These are phyloP conservation scores for Panaeolus cyanescens DNA, from an alignment of 768 basidiomycete genomes.

Conservation along the genomic window DNA sequence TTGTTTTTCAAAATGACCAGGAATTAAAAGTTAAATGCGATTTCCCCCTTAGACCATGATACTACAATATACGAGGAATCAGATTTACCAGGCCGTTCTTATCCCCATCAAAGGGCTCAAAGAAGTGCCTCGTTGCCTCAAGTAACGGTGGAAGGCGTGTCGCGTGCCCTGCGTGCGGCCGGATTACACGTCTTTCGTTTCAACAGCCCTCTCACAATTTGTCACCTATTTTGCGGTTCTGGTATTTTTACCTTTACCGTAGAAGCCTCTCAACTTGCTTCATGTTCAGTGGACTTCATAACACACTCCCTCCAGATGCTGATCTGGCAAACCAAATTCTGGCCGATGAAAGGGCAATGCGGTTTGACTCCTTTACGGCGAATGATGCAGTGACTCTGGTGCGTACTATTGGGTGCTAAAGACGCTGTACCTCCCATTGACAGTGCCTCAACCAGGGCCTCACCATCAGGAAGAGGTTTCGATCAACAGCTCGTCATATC, in stretches of 20 bases:
- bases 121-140: constrained; percentile 12
- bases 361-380: constrained; percentile 74
- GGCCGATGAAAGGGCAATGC: constrained; percentile 66
- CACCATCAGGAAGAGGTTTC: constrained; percentile 83
- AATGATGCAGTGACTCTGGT: constrained; percentile 81
- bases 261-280: constrained; percentile 9
- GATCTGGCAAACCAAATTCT: constrained; percentile 74
- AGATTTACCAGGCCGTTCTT: too few relatives aligned
- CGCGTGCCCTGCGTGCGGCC: neutral
- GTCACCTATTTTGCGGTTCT: neutral
- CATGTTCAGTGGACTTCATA: constrained; percentile 69
- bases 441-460: constrained; percentile 45
- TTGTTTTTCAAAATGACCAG: neutral
- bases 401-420: constrained; percentile 9
- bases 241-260: too few relatives aligned
- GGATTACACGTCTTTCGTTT: constrained; percentile 2
- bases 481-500: constrained; percentile 65
- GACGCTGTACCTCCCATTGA: neutral
- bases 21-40: neutral
- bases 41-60: too few relatives aligned
- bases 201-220: neutral
- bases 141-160: constrained; percentile 3
- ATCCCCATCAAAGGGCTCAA: neutral
- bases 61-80: too few relatives aligned
- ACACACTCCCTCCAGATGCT: constrained; percentile 65